Percentiles rank a stretch among this genome's conserved stretches.
These are phyloP conservation scores for Lagenidium sp. DNA, from an alignment of 352 stramenopile genomes.

Conservation along the genomic window DNA sequence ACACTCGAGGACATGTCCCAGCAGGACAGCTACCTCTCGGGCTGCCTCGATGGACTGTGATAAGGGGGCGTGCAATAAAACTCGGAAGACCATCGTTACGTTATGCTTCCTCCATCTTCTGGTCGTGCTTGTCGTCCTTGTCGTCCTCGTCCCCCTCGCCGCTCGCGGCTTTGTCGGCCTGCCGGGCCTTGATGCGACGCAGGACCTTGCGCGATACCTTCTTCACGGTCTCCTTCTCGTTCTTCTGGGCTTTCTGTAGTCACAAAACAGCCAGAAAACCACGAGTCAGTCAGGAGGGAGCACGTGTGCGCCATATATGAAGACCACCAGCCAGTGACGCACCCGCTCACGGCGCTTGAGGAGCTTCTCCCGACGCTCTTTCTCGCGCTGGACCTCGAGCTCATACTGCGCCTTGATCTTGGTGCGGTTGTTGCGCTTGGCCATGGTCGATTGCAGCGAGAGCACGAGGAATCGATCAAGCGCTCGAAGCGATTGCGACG, in stretches of 20 bases:
- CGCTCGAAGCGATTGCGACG: too few species aligned
- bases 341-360: conserved; percentile 26
- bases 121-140: conserved; percentile 11
- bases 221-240: conserved; percentile 22
- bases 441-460: conserved; percentile 18
- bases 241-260: conserved; percentile 16
- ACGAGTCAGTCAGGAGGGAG: conserved; percentile 1
- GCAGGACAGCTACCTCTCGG: conserved; percentile 51
- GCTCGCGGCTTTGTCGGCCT: conserved; percentile 18
- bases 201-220: conserved; percentile 33
- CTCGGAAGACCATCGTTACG: background rate
- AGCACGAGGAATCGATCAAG: too few species aligned
- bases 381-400: conserved; percentile 21
- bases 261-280: background rate
- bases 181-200: conserved; percentile 21
- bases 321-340: conserved; percentile 1
- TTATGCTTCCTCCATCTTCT: background rate
- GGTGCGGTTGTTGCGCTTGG: conserved; percentile 23
- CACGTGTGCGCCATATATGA: too few species aligned
- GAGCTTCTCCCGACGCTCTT: conserved; percentile 25
- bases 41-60: conserved; percentile 45
- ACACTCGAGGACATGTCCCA: conserved; percentile 61
- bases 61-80: background rate
- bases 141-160: conserved; percentile 9
- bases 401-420: conserved; percentile 27